Base-by-base conservation (phyloP, 805 yeast genomes). In the Lipomyces sp. region DNA sequence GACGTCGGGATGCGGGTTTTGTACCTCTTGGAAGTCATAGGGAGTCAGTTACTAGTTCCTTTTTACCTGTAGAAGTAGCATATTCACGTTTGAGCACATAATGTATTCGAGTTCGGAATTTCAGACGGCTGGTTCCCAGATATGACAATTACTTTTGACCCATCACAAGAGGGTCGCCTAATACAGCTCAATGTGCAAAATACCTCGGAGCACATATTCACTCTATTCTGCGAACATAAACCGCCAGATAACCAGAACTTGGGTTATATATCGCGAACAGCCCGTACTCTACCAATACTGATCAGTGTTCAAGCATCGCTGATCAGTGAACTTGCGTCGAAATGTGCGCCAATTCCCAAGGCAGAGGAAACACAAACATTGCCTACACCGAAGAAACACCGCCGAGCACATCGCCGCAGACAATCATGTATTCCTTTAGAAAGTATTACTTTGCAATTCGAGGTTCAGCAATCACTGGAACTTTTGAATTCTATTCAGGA, bases 401-500 rank as follows among this genome's bases (percentile, higher is more conserved):
- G 54, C 13, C 54, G 32, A 15, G 34, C 34, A 29, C 3, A 6
- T 13, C 54, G 54, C n/a, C 54, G 29, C 54, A 51, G n/a, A 3
- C 30, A 24, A n/a, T 51, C 32, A 13, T 13, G n/a, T 8, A 24
- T 24, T 32, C 30, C n/a, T 29, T 10, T n/a, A 10, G 54, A 51
- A 32, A 15, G 18, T 1, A 8, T 32, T 4, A 10, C 37, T 13
- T 33, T 73, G 6, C 67, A 74, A n/a, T 71, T 74, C 51, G 48
- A 45, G n/a, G 58, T 78, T n/a, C 69, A 74, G 15, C 83, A 80
- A 61, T 78, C 82, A 0, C 62, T 77, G 2, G 71, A 79, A 0
- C 69, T 74, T 0, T 71, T 80, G 58, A 71, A 79, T 10, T 79
- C 82, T 1, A 74, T 76, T 33, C 71, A 73, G 0, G 73, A 78